Evolutionary conservation across 495 filamentous ascomycete species (phyloP), one percentile per base, ranked within the genome.

Genomic region (Bryoglossum gracile): DNA sequence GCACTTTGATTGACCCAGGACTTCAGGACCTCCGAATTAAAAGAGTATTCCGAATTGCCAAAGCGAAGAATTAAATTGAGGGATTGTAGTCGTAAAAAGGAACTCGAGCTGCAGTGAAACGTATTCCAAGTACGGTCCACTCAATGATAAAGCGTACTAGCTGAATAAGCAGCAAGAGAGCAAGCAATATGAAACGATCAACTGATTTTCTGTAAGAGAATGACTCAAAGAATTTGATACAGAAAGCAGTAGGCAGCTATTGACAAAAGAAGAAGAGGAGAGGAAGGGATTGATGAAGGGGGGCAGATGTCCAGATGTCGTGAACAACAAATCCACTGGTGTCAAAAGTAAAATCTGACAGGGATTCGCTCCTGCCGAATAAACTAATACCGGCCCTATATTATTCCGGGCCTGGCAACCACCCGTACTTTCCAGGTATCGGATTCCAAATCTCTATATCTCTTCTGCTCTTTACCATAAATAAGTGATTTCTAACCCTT

Each of bases 81-180:
- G 39, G 18, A 36, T 17, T 17, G 43, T 8, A 18, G 28, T 18
- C 14, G 10, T 6, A 21, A 33, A 25, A 16, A 49, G 39, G 40
- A 25, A 37, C 18, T 19, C 35, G 43, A 50, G 26, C 43, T 34
- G 40, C 26, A 30, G 44, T 46, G 49, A 57, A 57, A 57, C 49
- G 22, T 57, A 46, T 44, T 49, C 44, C 34, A 23, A 35, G 44
- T 45, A 34, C 41, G 22, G 43, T 47, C 21, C 19, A 40, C 22
- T 3, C 43, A 43, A n/a, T 14, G 19, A 8, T 13, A 26, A 33
- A 17, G 32, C 21, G n/a, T 9, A 40, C 28, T 13, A 8, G 34
- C 24, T 25, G 10, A 50, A 42, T 19, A 11, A 36, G n/a, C 16
- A 43, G 37, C n/a, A 48, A 42, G 21, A 37, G 14, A 46, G 13